These are phyloP conservation scores for Casuarina equisetifolia DNA, from an alignment of 306 rosid genomes.

Conservation along the genomic window DNA sequence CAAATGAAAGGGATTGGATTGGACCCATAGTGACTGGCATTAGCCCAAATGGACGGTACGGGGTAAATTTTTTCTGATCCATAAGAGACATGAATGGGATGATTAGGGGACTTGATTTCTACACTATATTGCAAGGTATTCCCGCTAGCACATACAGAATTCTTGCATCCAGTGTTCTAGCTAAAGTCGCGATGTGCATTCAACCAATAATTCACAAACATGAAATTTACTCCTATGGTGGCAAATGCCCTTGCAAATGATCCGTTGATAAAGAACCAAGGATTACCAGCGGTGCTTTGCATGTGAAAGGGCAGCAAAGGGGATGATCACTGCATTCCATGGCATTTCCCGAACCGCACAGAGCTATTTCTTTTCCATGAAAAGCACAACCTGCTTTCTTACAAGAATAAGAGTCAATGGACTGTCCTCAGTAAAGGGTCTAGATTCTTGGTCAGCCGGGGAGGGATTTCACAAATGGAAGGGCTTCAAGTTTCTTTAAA, in stretches of 20 bases:
- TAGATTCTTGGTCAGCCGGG: conserved; percentile 19
- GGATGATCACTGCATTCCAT: conserved; percentile 25
- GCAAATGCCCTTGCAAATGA: conserved; percentile 44
- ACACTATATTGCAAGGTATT: too few species aligned
- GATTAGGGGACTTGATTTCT: too few species aligned
- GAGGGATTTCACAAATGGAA: conserved; percentile 47
- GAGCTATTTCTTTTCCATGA: conserved; percentile 55
- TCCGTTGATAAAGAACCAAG: conserved; percentile 41
- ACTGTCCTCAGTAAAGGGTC: conserved; percentile 39
- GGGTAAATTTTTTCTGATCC: conserved; percentile 44
- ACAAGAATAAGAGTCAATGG: conserved; percentile 48
- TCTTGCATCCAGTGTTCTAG: background rate
- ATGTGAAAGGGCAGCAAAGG: conserved; percentile 46
- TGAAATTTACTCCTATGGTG: conserved; percentile 62
- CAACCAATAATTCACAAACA: background rate
- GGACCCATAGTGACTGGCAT: conserved; percentile 1
- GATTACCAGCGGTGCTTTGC: conserved; percentile 34
- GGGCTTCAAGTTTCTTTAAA: conserved; percentile 32
- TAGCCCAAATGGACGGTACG: conserved; percentile 9
- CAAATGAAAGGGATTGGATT: conserved; percentile 31
- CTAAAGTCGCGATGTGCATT: background rate
- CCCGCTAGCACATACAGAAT: background rate
- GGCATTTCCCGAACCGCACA: conserved; percentile 39
- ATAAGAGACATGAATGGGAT: conserved; percentile 39
- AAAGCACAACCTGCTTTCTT: conserved; percentile 33